These are phyloP conservation scores for Gillenia trifoliata DNA, from an alignment of 306 rosid genomes.

Conservation along the genomic window DNA sequence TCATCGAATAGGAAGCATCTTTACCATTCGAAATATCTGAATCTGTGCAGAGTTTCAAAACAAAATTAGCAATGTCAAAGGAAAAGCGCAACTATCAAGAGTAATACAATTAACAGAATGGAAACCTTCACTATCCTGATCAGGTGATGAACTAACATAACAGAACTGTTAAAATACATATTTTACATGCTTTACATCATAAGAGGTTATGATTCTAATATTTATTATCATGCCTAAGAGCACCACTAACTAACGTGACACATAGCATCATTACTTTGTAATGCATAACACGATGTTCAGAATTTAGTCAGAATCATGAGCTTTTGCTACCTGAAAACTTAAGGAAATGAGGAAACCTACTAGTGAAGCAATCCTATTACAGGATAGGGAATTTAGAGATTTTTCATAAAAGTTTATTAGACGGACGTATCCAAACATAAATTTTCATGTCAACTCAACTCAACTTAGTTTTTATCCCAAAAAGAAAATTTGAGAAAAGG, in stretches of 20 bases:
- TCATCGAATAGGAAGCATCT: slow-evolving; percentile 26
- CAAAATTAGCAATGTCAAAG: slow-evolving; percentile 19
- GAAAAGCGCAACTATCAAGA: slow-evolving; percentile 6
- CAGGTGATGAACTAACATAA: not conserved
- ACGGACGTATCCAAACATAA: not conserved
- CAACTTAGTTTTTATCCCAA: not conserved
- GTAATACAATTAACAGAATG: not conserved
- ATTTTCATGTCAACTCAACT: not conserved
- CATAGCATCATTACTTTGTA: not conserved
- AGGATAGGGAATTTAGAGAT: not conserved
- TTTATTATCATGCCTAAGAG: not conserved
- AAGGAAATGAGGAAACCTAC: not conserved
- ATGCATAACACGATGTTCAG: not conserved
- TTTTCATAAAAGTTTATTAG: not conserved
- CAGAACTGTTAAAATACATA: not conserved
- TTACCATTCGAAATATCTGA: slow-evolving; percentile 31
- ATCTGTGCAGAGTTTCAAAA: slow-evolving; percentile 25
- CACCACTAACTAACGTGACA: not conserved
- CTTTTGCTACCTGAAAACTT: not conserved
- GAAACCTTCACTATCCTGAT: not conserved
- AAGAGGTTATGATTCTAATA: not conserved
- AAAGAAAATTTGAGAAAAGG: not conserved
- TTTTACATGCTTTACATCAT: not conserved
- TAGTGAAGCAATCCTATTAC: not conserved
- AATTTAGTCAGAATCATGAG: not conserved